A percentile compares a stretch with the other conserved stretches of the same genome.
Conservation (phyloP, 352 stramenopile genomes). For the Phytophthora nicotianae region DNA sequence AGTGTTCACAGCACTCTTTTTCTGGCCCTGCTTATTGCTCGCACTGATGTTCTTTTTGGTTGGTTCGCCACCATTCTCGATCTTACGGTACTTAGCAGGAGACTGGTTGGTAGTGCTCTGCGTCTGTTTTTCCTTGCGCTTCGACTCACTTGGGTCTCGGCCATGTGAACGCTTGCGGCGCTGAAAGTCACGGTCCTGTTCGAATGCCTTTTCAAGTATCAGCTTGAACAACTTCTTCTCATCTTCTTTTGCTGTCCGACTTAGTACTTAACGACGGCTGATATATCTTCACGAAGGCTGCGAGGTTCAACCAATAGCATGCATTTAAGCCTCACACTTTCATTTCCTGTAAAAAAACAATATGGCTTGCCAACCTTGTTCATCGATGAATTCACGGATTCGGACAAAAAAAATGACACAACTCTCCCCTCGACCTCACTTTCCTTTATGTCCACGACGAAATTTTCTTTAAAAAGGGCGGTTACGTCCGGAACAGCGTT, state of each 20-base stretch:
- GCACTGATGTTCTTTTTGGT: too few species aligned
- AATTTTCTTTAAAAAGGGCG: slow-evolving; percentile 24
- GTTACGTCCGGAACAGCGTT: slow-evolving; percentile 16
- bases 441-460: background rate
- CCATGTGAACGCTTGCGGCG: background rate
- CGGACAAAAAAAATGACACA: background rate
- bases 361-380: background rate
- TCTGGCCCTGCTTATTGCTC: too few species aligned
- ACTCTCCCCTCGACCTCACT: background rate
- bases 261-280: background rate
- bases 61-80: background rate
- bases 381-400: background rate
- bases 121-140: background rate
- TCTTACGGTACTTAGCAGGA: background rate
- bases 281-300: background rate
- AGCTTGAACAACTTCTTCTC: background rate
- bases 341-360: background rate
- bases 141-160: background rate
- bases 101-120: background rate
- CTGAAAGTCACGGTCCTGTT: background rate
- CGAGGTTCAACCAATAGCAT: background rate
- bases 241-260: background rate
- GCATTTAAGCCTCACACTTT: background rate
- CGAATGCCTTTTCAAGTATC: background rate
- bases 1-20: too few species aligned